Evolutionary conservation across 768 basidiomycete genomes (phyloP).

Genomic region (Lactarius tabidus): DNA sequence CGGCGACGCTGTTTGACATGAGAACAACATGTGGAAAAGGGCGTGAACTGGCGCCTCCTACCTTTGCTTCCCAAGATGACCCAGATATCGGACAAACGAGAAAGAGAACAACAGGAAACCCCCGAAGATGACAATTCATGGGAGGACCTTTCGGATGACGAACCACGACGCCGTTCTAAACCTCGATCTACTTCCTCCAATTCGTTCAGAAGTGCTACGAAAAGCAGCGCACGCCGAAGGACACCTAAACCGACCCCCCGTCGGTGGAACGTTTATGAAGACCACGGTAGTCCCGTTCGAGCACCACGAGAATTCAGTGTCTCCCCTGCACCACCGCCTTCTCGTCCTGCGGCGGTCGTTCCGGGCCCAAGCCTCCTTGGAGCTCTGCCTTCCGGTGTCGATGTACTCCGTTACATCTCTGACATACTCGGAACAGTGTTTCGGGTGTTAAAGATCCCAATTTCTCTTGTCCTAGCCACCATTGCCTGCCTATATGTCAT

Average conservation of each 20-base stretch:
- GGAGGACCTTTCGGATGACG: conserved; percentile 14
- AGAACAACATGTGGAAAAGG: neutral
- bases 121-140: conserved; percentile 5
- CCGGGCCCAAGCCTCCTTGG: neutral
- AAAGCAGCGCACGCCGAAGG: conserved; percentile 4
- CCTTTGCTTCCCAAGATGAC: conserved; percentile 11
- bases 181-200: neutral
- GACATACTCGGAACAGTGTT: conserved; percentile 49
- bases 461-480: conserved; percentile 50
- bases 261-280: neutral
- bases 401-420: conserved; percentile 36
- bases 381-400: neutral
- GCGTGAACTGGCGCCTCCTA: neutral
- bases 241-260: neutral
- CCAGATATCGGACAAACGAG: neutral
- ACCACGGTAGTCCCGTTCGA: neutral
- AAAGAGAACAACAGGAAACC: neutral
- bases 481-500: conserved; percentile 48
- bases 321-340: neutral
- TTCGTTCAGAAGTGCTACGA: conserved; percentile 1
- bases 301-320: conserved; percentile 3
- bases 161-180: neutral
- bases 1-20: neutral
- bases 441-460: conserved; percentile 49
- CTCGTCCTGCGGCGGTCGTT: neutral